phyloP scores from a whole-genome alignment of 441 rosid species.

The Brassica balearica region DNA sequence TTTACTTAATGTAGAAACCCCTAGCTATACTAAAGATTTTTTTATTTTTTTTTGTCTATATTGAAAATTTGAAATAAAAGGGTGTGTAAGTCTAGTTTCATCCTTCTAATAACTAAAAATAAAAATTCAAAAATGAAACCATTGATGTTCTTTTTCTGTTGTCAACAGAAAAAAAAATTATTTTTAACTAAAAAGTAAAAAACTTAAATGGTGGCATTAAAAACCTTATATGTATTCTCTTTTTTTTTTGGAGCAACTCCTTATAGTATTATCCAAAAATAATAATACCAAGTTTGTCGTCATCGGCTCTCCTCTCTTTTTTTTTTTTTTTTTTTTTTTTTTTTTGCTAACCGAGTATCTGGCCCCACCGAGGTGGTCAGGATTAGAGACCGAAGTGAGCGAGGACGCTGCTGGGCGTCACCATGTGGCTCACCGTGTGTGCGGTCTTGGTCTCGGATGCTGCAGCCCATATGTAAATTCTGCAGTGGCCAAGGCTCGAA shows the following conservation, averaged over 20 bases:
- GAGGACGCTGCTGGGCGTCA: too few species aligned
- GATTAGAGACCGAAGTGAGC: too few species aligned
- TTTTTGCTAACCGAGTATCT: too few species aligned
- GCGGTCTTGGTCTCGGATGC: too few species aligned
- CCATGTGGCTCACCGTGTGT: too few species aligned
- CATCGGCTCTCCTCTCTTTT: slow-evolving; percentile 33
- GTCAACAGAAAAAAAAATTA: neutral
- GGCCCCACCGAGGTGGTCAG: too few species aligned
- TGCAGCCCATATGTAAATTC: too few species aligned
- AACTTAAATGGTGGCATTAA: slow-evolving; percentile 16
- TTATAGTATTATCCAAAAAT: neutral
- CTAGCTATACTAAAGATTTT: too few species aligned
- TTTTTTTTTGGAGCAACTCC: too few species aligned
- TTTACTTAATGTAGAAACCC: too few species aligned
- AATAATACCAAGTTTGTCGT: slow-evolving; percentile 19
- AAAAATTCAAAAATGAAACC: neutral
- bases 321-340: too few species aligned
- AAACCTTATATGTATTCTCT: neutral
- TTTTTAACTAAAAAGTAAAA: neutral
- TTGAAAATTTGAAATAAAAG: neutral
- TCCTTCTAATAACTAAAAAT: slow-evolving; percentile 1
- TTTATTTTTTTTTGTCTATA: neutral
- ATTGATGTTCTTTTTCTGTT: neutral
- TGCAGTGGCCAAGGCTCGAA: too few species aligned
- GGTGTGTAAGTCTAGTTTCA: neutral